Evolutionary conservation across 1,139 yeast genomes (phyloP).

Genomic region (Lodderomyces pseudojiufengensis): DNA sequence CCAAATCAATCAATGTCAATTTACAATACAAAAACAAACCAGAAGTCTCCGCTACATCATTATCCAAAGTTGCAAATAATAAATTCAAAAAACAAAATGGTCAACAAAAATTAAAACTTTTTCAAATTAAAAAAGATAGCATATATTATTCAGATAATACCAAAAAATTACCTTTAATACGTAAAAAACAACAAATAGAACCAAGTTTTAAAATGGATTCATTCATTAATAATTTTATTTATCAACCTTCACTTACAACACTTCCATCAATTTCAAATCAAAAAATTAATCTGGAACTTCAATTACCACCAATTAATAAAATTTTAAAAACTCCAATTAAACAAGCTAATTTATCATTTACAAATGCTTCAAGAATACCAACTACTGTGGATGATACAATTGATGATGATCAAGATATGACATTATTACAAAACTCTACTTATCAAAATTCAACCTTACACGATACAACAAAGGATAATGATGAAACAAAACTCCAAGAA

Average conservation of each 20-base stretch:
- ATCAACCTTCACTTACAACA: slow-evolving; percentile 13
- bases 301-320: slow-evolving; percentile 41
- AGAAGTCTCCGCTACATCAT: slow-evolving; percentile 14
- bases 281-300: slow-evolving; percentile 5
- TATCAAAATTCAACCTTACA: slow-evolving; percentile 13
- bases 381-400: slow-evolving; percentile 25
- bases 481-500: slow-evolving; percentile 2
- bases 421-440: slow-evolving; percentile 18
- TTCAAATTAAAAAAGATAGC: slow-evolving; percentile 31
- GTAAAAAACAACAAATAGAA: slow-evolving; percentile 3
- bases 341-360: slow-evolving; percentile 24
- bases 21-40: slow-evolving; percentile 12
- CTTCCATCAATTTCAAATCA: slow-evolving; percentile 10
- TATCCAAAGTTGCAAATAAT: slow-evolving; percentile 21
- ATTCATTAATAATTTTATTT: slow-evolving; percentile 3
- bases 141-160: slow-evolving; percentile 20
- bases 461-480: slow-evolving; percentile 4
- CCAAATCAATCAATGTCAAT: slow-evolving; percentile 24
- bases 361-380: slow-evolving; percentile 9
- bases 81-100: slow-evolving; percentile 14
- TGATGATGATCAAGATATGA: slow-evolving; percentile 30
- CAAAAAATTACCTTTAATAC: slow-evolving; percentile 14
- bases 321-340: slow-evolving; percentile 46
- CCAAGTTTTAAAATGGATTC: slow-evolving; percentile 1
- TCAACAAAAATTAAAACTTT: slow-evolving; percentile 30